Evolutionary conservation across 2,329 filamentous ascomycete species (phyloP), one percentile per base, ranked within the genome.

Genomic region (Botryotinia convoluta): DNA sequence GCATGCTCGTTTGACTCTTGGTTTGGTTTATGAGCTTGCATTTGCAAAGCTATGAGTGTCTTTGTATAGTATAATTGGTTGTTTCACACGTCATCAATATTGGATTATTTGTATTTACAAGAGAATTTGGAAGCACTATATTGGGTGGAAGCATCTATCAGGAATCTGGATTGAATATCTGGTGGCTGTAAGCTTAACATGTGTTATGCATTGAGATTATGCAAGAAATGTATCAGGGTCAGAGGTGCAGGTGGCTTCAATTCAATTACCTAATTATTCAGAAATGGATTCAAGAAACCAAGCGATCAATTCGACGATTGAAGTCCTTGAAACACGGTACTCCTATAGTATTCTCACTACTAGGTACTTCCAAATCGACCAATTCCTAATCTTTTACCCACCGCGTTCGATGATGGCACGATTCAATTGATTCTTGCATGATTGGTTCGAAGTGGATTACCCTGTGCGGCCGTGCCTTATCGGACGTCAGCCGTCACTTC

Each of bases 1-100:
- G 84, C 94, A 97, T 83, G 93, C 93, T 35, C 91, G 90, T 81
- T 87, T 97, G 87, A 96, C 93, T 1, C 85, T 97, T 45, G 93
- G 91, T 8, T 87, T 97, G 77, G 93, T 91, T 7, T 95, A 95
- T 79, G 94, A 97, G 84, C 87, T 97, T 74, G 93, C 91, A 16
- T 93, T 93, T 84, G 89, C 93, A 32, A 86, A 92, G 61, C 74
- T 81, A 71, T 80, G 65, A 74, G 35, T 39, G 62, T 12, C n/a
- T 44, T 69, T 12, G 8, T 60, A 44, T 60, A n/a, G 29, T 16
- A 35, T 35, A 57, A 8, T 16, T 10, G 39, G 37, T 10, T 7
- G 18, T 26, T 32, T 57, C 12, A 14, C 62, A 51, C 32, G 35
- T 26, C 22, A 60, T 44, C 42, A 8, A 26, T 39, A 22, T 29